Evolutionary conservation across 1,139 yeast species (phyloP), one percentile per base, ranked within the genome.

Genomic region (Kodamaea ohmeri): DNA sequence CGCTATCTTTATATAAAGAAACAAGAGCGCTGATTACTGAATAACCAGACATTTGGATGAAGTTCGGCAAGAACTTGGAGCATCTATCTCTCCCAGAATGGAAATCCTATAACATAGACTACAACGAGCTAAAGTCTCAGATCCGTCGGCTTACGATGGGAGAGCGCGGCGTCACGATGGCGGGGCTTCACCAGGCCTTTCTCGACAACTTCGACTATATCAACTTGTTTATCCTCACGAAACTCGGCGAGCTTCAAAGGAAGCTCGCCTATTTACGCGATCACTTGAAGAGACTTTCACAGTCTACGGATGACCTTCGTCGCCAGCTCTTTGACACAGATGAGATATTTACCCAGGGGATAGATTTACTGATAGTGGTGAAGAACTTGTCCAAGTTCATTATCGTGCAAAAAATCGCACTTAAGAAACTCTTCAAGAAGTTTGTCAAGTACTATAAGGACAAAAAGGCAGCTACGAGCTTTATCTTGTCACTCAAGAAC

Each of bases 81-180:
- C 78, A 76, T 47, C 72, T 88, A 50, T 84, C 96, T 7, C 83
- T 87, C 27, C 90, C 94, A 2, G 94, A 87, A 63, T 90, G 97
- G 97, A 76, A 76, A 52, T 76, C 78, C 46, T 83, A 86, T 61
- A 87, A 89, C 59, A 70, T 90, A 31, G 90, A 87, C 55, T 90
- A 90, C 59, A 83, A 86, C 49, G 86, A 80, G 38, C 62, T 89
- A 45, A 88, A 88, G 58, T 60, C 63, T 4, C 68, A 75, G 34
- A 83, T 85, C 42, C 73, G 78, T 50, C 51, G 59, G 32, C 76
- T 73, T 20, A 78, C 83, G 32, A 14, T 18, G 19, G 27, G 18
- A 2, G 34, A 31, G 17, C 42, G 37, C 24, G 40, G 35, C 30
- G 37, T 38, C 9, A 51, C 45, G 42, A 52, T 60, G 29, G 36